Evolutionary conservation across 1,139 yeast genomes (phyloP).

Genomic region (Debaryomyces subglobosus): DNA sequence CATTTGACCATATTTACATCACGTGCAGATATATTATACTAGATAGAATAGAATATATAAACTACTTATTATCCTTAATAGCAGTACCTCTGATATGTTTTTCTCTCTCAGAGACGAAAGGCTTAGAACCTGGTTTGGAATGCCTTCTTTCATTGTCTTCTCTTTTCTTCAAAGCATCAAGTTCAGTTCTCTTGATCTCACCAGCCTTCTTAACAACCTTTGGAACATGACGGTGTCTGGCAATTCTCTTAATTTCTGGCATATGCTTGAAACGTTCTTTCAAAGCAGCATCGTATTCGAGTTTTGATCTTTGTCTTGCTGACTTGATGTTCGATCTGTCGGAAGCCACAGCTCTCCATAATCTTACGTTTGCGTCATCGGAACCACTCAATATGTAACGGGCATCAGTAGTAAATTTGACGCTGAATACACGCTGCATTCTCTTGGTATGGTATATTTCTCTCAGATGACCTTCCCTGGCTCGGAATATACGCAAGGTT

Average conservation of each 20-base stretch:
- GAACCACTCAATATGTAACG: constrained; percentile 88
- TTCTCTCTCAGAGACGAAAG: constrained; percentile 70
- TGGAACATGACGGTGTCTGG: constrained; percentile 92
- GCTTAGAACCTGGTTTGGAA: constrained; percentile 68
- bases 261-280: constrained; percentile 91
- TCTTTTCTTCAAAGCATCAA: constrained; percentile 72
- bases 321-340: constrained; percentile 83
- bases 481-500: constrained; percentile 78
- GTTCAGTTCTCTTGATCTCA: constrained; percentile 79
- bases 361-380: constrained; percentile 91
- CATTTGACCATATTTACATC: constrained; percentile 7
- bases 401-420: constrained; percentile 84
- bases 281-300: constrained; percentile 88
- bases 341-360: constrained; percentile 90
- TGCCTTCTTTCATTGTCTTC: constrained; percentile 83
- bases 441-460: constrained; percentile 96
- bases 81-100: constrained; percentile 87
- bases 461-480: constrained; percentile 86
- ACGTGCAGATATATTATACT: background rate
- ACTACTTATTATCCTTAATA: constrained; percentile 44
- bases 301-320: constrained; percentile 75
- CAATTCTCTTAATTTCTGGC: constrained; percentile 93
- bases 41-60: background rate
- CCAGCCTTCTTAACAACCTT: constrained; percentile 82
- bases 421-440: constrained; percentile 92